Percentiles rank a stretch among this genome's conserved stretches.
These are phyloP conservation scores for Vigna radiata DNA, from an alignment of 306 rosid species.

Conservation along the genomic window DNA sequence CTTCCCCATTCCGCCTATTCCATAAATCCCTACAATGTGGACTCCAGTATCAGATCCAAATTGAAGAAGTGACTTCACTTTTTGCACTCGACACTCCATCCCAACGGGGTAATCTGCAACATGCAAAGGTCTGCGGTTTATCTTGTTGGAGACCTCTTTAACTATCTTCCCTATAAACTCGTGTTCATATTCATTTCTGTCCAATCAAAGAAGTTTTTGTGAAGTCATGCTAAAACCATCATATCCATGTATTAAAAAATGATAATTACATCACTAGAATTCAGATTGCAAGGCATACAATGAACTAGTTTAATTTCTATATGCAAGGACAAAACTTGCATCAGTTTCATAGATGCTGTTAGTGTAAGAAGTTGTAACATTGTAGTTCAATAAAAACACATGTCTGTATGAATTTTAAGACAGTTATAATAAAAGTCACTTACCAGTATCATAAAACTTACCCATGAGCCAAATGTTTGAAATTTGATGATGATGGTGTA, in stretches of 20 bases:
- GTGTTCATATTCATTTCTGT: not conserved
- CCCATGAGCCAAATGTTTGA: too few species aligned
- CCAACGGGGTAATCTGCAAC: slow-evolving; percentile 41
- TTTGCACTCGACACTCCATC: not conserved
- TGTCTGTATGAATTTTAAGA: not conserved
- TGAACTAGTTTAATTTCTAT: not conserved
- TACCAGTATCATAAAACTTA: too few species aligned
- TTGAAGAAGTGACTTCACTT: slow-evolving; percentile 31
- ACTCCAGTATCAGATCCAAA: not conserved
- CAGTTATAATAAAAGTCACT: not conserved
- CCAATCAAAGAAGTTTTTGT: not conserved
- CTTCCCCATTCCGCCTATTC: slow-evolving; percentile 38
- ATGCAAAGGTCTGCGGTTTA: not conserved
- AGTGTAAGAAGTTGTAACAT: not conserved
- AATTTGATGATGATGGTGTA: not conserved
- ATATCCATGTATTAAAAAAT: not conserved
- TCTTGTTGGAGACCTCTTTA: slow-evolving; percentile 13
- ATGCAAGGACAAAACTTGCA: not conserved
- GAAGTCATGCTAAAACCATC: not conserved
- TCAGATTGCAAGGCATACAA: not conserved
- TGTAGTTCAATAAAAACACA: not conserved
- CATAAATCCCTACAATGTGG: slow-evolving; percentile 30
- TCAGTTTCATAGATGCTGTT: not conserved
- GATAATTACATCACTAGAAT: not conserved
- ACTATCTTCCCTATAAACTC: not conserved